Evolutionary conservation across 192 early-diverging fungal species (phyloP), one percentile per base, ranked within the genome.

Genomic region (Backusella australiensis): DNA sequence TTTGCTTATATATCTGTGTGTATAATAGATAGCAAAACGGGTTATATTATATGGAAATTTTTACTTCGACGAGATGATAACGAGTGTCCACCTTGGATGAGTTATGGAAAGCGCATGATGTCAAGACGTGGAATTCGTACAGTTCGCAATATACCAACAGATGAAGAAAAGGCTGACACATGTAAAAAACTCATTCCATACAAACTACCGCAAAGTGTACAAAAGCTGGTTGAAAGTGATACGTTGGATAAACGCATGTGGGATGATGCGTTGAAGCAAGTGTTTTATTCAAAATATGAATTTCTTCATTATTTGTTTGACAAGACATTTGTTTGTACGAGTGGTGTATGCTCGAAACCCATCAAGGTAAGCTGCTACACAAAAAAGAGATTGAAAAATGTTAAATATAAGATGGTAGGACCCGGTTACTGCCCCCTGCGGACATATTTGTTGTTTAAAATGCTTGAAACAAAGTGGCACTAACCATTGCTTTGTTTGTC

Each of bases 41-140:
- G 87, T 14, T 84, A 81, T 76, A 73, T 73, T 36, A 83, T 91
- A n/a, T 93, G 91, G 91, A 82, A 89, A 36, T 93, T 81, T 66
- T 71, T 84, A 11, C 87, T 93, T 80, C 80, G 90, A 11, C 84
- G 92, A 67, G 90, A 91, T 65, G 92, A 93, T 66, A 71, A 77
- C 0, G 90, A 89, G 49, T 87, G 89, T 8, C 86, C 88, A 26
- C 91, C 92, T 1, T 93, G 91, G 92, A 90, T 87, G 0, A 34
- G 59, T 6, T 87, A 87, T 66, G 91, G 91, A 23, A 85, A 82
- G 35, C 49, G 29, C 11, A 66, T 78, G 21, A 88, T 87, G 26
- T 71, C 69, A 34, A 67, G 83, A 19, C 69, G 87, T 14, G 89
- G 89, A 0, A 34, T 92, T 14, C 69, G 72, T 35, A 85, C 86